Base-by-base conservation (phyloP, 2,329 filamentous ascomycete genomes). In the Pseudogymnoascus sp. region DNA sequence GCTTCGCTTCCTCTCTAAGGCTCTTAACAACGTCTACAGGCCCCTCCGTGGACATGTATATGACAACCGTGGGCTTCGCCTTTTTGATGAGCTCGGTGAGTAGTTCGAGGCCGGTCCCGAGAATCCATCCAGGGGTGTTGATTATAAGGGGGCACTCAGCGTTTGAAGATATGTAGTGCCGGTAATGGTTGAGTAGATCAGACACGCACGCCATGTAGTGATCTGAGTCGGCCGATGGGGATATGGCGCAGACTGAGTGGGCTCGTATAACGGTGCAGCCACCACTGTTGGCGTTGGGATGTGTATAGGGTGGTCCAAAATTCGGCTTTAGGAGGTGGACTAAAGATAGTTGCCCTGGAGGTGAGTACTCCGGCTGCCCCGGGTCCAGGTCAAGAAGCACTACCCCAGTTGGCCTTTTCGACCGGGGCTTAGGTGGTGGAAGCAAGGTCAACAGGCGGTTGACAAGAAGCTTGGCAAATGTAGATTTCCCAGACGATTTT, bases 401-500 rank as follows among this genome's bases (percentile, higher is more conserved):
- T 77, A 60, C 74, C 19, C 70, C 73, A 6, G 63, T 61, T 19
- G 64, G 65, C 47, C 65, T 69, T 53, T 65, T 37, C 11, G 13
- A 35, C 5, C 10, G 64, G 40, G 38, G 68, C 68, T 68, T 70
- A 68, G 68, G 65, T 65, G 31, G 64, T 61, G 4, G 44, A 63
- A 53, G 69, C 66, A 7, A 64, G 65, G 63, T 68, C 38, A 90
- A 74, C 7, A 90, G 75, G 10, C 84, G 81, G 70, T 93, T 93
- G 7, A 81, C 75, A 2, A 93, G 76, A 4, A 91, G 73, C 59
- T 82, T 84, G 11, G 83, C 82, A 71, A 92, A 89, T 0, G 88
- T 91, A 0, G 89, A 92, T 70, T 93, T 93, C 2, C 89, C 89
- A 2, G 88, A 85, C 0, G 83, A 86, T 67, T 91, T 89, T 0